Evolutionary conservation across 116 monocot species (phyloP).

Genomic region (Posidonia oceanica): DNA sequence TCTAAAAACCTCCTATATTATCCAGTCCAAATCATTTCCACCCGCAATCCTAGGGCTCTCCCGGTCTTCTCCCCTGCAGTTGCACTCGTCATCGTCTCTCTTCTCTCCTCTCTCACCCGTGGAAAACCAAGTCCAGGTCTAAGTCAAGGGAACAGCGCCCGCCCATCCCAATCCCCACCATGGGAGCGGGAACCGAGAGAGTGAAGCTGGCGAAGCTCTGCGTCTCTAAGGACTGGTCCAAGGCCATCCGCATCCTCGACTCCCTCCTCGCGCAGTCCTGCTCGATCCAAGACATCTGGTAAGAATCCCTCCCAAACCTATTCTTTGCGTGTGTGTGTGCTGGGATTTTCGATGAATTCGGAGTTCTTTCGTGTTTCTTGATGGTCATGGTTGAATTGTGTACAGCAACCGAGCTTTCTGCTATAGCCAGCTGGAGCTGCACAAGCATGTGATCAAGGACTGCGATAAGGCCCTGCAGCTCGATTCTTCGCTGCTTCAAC

Average conservation of each 20-base stretch:
- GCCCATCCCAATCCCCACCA: no score
- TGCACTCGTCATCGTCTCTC: no score
- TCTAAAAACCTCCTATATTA: no score
- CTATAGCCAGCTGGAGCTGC: constrained; percentile 62
- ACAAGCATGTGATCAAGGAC: constrained; percentile 75
- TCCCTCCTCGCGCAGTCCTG: constrained; percentile 44
- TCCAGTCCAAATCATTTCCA: no score
- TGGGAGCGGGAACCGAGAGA: constrained; percentile 26
- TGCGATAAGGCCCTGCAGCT: constrained; percentile 64
- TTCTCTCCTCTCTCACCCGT: no score
- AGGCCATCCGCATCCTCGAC: constrained; percentile 88
- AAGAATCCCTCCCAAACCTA: neutral
- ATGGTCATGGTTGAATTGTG: constrained; percentile 1
- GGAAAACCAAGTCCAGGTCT: no score
- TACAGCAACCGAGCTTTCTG: constrained; percentile 74
- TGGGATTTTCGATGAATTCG: neutral
- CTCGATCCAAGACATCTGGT: constrained; percentile 84
- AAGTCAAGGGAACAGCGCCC: no score
- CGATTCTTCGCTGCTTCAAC: constrained; percentile 35
- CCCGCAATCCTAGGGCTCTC: no score
- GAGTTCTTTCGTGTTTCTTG: neutral
- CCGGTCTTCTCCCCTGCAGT: no score
- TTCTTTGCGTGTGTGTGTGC: neutral
- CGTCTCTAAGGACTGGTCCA: constrained; percentile 80
- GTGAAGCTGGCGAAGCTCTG: constrained; percentile 77